phyloP scores from a whole-genome alignment of 2,329 filamentous ascomycete genomes.

The Trichophyton mentagrophytes region DNA sequence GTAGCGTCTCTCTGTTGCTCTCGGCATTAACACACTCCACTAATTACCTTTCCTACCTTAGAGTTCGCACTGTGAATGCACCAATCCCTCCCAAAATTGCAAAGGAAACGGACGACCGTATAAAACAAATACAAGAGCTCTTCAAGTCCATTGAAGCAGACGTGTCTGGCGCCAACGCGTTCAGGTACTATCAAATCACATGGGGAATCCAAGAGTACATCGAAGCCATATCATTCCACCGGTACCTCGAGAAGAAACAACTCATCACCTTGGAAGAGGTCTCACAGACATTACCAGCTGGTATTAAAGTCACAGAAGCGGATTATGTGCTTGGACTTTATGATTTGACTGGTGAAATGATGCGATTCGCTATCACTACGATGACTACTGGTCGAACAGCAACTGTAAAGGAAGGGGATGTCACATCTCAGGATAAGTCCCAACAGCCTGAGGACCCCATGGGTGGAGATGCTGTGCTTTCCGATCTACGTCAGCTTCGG shows the following conservation, averaged over 20 bases:
- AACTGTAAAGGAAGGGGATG: constrained; percentile 16
- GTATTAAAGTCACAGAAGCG: constrained; percentile 56
- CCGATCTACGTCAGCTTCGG: constrained; percentile 67
- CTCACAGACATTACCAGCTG: constrained; percentile 30
- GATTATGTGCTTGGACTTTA: constrained; percentile 89
- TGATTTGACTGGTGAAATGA: constrained; percentile 89
- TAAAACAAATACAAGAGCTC: constrained; percentile 56
- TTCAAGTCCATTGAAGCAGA: constrained; percentile 59
- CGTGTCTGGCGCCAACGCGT: constrained; percentile 62
- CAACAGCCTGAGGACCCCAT: constrained; percentile 16
- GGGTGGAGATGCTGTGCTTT: constrained; percentile 47
- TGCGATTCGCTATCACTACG: constrained; percentile 85
- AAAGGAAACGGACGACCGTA: constrained; percentile 56
- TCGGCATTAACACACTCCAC: background rate
- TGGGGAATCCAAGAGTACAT: constrained; percentile 83
- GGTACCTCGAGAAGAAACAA: constrained; percentile 68
- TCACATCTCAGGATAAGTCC: constrained; percentile 11
- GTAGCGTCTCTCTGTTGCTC: constrained; percentile 32
- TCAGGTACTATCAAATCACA: constrained; percentile 72
- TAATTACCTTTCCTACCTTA: constrained; percentile 11
- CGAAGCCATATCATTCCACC: constrained; percentile 76
- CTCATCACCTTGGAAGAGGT: constrained; percentile 59
- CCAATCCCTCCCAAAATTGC: constrained; percentile 54
- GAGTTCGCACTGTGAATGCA: constrained; percentile 29
- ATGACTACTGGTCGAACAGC: constrained; percentile 59